phyloP scores from a whole-genome alignment of 2,329 filamentous ascomycete genomes.

The Alternaria gansuensis region DNA sequence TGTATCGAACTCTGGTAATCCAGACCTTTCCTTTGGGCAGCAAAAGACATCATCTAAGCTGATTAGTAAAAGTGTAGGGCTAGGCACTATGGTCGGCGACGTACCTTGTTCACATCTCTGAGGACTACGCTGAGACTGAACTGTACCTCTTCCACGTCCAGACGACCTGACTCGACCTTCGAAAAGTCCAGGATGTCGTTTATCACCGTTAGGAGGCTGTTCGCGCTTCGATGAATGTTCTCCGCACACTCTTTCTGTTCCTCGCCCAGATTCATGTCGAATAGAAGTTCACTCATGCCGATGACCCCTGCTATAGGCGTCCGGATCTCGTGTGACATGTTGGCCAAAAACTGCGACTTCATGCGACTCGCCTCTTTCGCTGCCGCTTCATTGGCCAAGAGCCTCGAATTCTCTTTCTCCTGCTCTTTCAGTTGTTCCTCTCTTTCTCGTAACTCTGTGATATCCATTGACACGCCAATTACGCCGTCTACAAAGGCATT shows the following conservation, averaged over 20 bases:
- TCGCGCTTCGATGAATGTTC: constrained; percentile 80
- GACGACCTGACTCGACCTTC: constrained; percentile 79
- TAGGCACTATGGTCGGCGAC: background rate
- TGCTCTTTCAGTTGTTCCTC: constrained; percentile 70
- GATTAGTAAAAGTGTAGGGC: background rate
- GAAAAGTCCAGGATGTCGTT: constrained; percentile 93
- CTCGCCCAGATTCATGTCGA: constrained; percentile 72
- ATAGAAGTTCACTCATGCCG: constrained; percentile 78
- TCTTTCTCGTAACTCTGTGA: constrained; percentile 74
- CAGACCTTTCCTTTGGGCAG: constrained; percentile 80
- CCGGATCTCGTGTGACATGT: constrained; percentile 83
- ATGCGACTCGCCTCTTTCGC: constrained; percentile 82
- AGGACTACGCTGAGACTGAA: constrained; percentile 78
- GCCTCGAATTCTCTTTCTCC: constrained; percentile 72
- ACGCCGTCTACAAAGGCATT: constrained; percentile 71
- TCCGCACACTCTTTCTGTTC: constrained; percentile 79
- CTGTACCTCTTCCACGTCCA: constrained; percentile 82
- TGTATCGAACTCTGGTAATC: constrained; percentile 73
- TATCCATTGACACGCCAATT: constrained; percentile 81
- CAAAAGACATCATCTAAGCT: constrained; percentile 77
- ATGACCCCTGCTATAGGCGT: constrained; percentile 83
- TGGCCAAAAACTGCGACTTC: constrained; percentile 81
- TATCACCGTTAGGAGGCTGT: constrained; percentile 84
- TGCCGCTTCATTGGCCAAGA: constrained; percentile 77
- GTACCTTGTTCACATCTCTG: constrained; percentile 75